phyloP scores from a whole-genome alignment of 2,329 filamentous ascomycete species.

The Corinectria fuckeliana region DNA sequence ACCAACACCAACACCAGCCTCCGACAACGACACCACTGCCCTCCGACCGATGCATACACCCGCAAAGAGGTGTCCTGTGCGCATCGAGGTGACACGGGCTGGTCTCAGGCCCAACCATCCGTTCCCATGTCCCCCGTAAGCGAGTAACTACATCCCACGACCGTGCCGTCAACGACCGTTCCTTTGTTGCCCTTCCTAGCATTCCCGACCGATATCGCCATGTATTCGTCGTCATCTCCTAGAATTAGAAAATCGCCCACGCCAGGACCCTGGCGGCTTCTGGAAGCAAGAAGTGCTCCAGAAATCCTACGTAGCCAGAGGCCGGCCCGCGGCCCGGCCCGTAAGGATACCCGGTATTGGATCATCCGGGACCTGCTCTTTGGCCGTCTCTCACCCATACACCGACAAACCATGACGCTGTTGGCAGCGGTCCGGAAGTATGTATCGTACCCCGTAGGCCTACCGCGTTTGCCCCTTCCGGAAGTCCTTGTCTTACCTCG shows the following conservation, averaged over 20 bases:
- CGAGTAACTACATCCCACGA: slow-evolving; percentile 13
- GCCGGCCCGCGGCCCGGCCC: slow-evolving; percentile 37
- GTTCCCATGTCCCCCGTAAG: slow-evolving; percentile 22
- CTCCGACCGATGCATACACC: slow-evolving; percentile 7
- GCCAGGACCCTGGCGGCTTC: slow-evolving; percentile 23
- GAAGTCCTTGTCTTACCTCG: slow-evolving; percentile 12
- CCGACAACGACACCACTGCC: slow-evolving; percentile 21
- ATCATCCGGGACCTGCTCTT: slow-evolving; percentile 6
- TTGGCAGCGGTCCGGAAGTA: slow-evolving; percentile 10
- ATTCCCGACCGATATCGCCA: slow-evolving; percentile 23
- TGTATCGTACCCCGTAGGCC: neutral
- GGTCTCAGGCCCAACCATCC: slow-evolving; percentile 23
- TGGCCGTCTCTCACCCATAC: slow-evolving; percentile 15
- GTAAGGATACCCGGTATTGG: slow-evolving; percentile 32
- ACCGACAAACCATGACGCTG: slow-evolving; percentile 29
- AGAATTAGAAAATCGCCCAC: slow-evolving; percentile 8
- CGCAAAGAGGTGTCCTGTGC: slow-evolving; percentile 12
- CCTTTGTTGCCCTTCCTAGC: slow-evolving; percentile 5
- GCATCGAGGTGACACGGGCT: slow-evolving; percentile 24
- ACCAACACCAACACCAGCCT: slow-evolving; percentile 19
- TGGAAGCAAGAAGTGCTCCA: slow-evolving; percentile 14
- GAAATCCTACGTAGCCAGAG: slow-evolving; percentile 12
- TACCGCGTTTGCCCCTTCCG: slow-evolving; percentile 17
- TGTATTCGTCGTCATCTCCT: slow-evolving; percentile 11
- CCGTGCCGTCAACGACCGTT: neutral